Evolutionary conservation across 352 stramenopile species (phyloP).

Genomic region (Phytophthora uliginosa): DNA sequence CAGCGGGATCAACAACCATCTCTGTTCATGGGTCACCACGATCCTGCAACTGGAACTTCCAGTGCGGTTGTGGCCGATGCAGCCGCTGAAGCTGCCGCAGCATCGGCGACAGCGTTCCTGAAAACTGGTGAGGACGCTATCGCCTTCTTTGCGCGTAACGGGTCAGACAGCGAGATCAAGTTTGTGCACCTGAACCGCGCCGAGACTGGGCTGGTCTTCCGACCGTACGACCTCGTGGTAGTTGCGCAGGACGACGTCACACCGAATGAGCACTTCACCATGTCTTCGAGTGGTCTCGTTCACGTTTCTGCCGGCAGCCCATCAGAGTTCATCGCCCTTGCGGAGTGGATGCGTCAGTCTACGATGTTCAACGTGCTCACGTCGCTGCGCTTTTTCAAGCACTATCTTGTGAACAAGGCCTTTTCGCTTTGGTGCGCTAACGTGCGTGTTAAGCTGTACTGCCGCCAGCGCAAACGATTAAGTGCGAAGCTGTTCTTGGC

Average conservation of each 20-base stretch:
- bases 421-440: constrained; percentile 92
- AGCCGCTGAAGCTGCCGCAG: constrained; percentile 61
- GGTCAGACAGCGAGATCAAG: constrained; percentile 93
- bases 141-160: constrained; percentile 95
- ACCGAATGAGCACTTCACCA: constrained; percentile 91
- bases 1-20: constrained; percentile 42
- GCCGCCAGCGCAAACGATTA: constrained; percentile 89
- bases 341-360: constrained; percentile 96
- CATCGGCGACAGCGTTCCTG: constrained; percentile 61
- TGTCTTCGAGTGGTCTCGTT: constrained; percentile 89
- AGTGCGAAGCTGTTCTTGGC: constrained; percentile 89
- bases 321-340: constrained; percentile 94
- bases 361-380: constrained; percentile 97
- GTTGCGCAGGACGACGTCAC: constrained; percentile 84
- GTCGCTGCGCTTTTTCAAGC: constrained; percentile 95
- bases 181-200: constrained; percentile 95
- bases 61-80: constrained; percentile 49
- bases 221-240: constrained; percentile 94
- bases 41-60: constrained; percentile 53
- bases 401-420: constrained; percentile 94
- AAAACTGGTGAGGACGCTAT: constrained; percentile 93
- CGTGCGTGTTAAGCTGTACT: constrained; percentile 93
- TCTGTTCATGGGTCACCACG: constrained; percentile 57
- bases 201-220: constrained; percentile 74
- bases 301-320: constrained; percentile 78